Evolutionary conservation across 805 yeast genomes (phyloP).

Genomic region (Tetrapisispora taiwanensis): DNA sequence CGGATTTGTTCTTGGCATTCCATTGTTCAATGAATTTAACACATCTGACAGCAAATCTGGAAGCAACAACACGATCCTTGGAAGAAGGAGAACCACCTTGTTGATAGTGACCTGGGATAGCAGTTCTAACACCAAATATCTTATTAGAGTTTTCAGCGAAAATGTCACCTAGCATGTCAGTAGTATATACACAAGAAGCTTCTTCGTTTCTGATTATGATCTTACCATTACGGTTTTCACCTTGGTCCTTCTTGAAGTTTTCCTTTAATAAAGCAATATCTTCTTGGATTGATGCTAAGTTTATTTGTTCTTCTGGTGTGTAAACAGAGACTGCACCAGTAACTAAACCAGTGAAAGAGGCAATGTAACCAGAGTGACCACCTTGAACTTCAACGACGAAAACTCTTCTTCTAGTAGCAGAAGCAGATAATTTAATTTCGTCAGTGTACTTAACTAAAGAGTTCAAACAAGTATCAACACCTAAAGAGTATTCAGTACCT

Average conservation of each 20-base stretch:
- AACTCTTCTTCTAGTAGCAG: conserved; percentile 86
- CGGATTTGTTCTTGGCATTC: conserved; percentile 30
- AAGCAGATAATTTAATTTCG: conserved; percentile 86
- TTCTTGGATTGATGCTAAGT: conserved; percentile 56
- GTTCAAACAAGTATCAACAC: conserved; percentile 93
- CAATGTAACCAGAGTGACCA: conserved; percentile 91
- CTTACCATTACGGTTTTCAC: conserved; percentile 77
- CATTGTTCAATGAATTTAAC: conserved; percentile 76
- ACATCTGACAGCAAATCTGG: conserved; percentile 83
- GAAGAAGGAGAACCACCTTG: conserved; percentile 96
- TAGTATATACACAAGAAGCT: conserved; percentile 73
- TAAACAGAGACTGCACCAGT: conserved; percentile 89
- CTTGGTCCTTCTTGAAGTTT: conserved; percentile 62
- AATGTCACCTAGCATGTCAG: conserved; percentile 74
- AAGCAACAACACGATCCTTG: conserved; percentile 82
- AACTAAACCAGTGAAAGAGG: conserved; percentile 72
- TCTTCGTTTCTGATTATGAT: conserved; percentile 73
- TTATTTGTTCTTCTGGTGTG: conserved; percentile 77
- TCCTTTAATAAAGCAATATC: conserved; percentile 64
- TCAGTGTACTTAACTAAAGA: conserved; percentile 88
- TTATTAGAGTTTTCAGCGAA: conserved; percentile 70
- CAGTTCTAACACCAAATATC: conserved; percentile 82
- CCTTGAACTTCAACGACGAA: conserved; percentile 98
- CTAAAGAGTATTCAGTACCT: conserved; percentile 95
- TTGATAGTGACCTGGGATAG: conserved; percentile 96